These are phyloP conservation scores for Metschnikowia gruessii DNA, from an alignment of 805 yeast genomes.

Conservation along the genomic window DNA sequence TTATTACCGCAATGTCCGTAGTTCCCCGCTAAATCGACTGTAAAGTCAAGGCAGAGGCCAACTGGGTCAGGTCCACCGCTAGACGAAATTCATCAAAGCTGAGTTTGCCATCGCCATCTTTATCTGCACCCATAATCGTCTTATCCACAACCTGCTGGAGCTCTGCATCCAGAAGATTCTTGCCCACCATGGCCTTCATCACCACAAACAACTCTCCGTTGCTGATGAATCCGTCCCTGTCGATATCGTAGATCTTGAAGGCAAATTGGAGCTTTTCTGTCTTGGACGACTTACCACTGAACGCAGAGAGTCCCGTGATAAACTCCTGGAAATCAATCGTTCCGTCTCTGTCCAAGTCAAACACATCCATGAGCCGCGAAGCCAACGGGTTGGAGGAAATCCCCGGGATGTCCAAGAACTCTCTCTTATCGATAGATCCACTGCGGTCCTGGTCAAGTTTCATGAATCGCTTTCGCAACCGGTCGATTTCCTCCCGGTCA, in stretches of 20 bases:
- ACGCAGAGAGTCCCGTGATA: conserved; percentile 79
- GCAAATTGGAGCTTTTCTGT: conserved; percentile 86
- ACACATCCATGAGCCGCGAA: conserved; percentile 83
- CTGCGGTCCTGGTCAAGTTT: conserved; percentile 90
- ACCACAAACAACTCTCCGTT: conserved; percentile 94
- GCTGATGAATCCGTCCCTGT: conserved; percentile 89
- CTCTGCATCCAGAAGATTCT: conserved; percentile 78
- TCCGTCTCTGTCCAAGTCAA: conserved; percentile 91
- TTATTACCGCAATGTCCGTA: background rate
- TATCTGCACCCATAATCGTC: conserved; percentile 93
- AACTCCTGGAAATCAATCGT: conserved; percentile 95
- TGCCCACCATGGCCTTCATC: conserved; percentile 95
- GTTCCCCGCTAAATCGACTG: conserved; percentile 6
- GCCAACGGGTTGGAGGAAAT: conserved; percentile 89
- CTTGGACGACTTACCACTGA: conserved; percentile 76
- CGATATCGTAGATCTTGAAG: conserved; percentile 92
- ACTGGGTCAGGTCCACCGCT: conserved; percentile 57
- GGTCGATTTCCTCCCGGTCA: conserved; percentile 86
- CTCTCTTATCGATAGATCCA: conserved; percentile 88
- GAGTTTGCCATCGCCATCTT: conserved; percentile 85
- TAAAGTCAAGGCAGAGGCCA: conserved; percentile 58
- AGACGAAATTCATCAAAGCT: conserved; percentile 83
- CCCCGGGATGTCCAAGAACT: conserved; percentile 90
- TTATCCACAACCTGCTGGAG: conserved; percentile 96
- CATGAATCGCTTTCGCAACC: conserved; percentile 90